These are phyloP conservation scores for Pilatotrama ljubarskyi DNA, from an alignment of 768 basidiomycete genomes.

Conservation along the genomic window DNA sequence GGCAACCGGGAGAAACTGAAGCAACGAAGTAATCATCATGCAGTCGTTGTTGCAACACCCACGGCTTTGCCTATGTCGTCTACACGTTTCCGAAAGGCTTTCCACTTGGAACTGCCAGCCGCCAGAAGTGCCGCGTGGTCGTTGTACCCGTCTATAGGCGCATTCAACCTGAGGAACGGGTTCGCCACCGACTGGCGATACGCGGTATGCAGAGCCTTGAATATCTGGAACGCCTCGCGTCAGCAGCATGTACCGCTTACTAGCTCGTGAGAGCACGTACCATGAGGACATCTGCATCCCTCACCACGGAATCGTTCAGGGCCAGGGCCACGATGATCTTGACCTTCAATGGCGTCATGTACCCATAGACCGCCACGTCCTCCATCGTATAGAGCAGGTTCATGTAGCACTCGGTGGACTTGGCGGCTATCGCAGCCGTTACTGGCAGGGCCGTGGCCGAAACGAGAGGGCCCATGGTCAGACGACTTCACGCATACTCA, in stretches of 20 bases:
- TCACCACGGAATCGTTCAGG: slow-evolving; percentile 77
- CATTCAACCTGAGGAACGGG: slow-evolving; percentile 76
- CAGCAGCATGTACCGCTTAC: not conserved
- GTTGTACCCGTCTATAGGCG: slow-evolving; percentile 43
- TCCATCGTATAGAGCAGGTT: slow-evolving; percentile 90
- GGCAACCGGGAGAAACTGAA: not conserved
- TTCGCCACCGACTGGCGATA: slow-evolving; percentile 84
- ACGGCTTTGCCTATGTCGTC: slow-evolving; percentile 73
- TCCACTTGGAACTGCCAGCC: slow-evolving; percentile 68
- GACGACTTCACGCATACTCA: not conserved
- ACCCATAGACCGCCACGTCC: slow-evolving; percentile 91
- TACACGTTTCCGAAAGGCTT: slow-evolving; percentile 64
- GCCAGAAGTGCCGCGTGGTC: slow-evolving; percentile 58
- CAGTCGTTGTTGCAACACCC: slow-evolving; percentile 37
- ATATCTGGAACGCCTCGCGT: slow-evolving; percentile 53
- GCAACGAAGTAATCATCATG: not conserved
- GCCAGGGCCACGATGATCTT: slow-evolving; percentile 85
- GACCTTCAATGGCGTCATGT: slow-evolving; percentile 83
- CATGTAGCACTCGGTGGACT: slow-evolving; percentile 76
- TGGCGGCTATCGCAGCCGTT: slow-evolving; percentile 45
- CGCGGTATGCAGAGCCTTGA: slow-evolving; percentile 86
- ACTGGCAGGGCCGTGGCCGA: slow-evolving; percentile 27
- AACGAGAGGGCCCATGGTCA: not conserved
- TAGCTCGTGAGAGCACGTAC: slow-evolving; percentile 42
- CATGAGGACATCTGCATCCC: slow-evolving; percentile 74